Base-by-base conservation (phyloP, 2,329 filamentous ascomycete genomes). In the Colletotrichum spinosum region DNA sequence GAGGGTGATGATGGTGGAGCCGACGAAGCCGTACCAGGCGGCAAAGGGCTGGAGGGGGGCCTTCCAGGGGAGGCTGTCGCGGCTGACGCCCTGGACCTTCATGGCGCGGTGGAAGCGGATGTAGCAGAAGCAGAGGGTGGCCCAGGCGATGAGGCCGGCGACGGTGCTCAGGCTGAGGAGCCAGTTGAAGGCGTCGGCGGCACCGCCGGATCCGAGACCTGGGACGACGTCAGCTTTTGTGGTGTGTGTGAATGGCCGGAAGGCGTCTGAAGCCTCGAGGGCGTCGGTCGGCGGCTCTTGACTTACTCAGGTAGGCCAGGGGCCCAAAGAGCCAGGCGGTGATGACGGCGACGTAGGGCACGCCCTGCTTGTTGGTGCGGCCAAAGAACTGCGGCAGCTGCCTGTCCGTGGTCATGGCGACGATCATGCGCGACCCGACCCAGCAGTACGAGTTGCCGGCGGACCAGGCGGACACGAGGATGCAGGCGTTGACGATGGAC, bases 401-500 rank as follows among this genome's bases (percentile, higher is more conserved):
- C 6, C 59, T 37, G 51, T 68, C 67, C 2, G 67, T 68, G 11
- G 67, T 68, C 67, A 68, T 68, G 3, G 79, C 81, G 68, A 82
- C 77, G 0, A 79, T 71, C 1, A 79, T 80, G n/a, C 81, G 76
- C 1, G 80, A 78, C 4, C 77, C 80, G 6, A 71, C 80, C 65
- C 82, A 84, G 13, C 72, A 77, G 3, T 76, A 78, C 59, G 80
- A 80, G 54, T 74, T 80, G 6, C 81, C 81, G 0, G 79, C 80
- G 0, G 78, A 81, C 51, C 83, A 60, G 5, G 83, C 82, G 0
- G 78, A 81, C 44, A 83, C 76, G 45, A 84, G 78, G 62, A 84
- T 81, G 60, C 83, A 75, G 2, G 78, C 81, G 64, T 84, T 83
- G 75, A 83, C 83, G 55, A 83, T 79, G 61, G 83, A 79, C 0